Base-by-base conservation (phyloP, 805 yeast genomes). In the Candida nanaspora region DNA sequence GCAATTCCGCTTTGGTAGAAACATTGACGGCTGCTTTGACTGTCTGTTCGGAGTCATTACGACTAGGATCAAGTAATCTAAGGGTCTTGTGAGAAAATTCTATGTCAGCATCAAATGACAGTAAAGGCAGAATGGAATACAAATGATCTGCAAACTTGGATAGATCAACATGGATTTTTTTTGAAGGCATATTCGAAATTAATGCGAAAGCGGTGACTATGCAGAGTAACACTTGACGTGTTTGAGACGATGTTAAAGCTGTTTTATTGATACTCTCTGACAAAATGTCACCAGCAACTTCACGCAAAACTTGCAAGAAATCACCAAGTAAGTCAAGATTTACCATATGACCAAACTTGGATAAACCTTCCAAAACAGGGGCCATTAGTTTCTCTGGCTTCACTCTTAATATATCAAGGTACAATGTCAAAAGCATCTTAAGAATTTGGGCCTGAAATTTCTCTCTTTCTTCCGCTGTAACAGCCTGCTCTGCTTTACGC, bases 241-340 rank as follows among this genome's bases (percentile, higher is more conserved):
- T 69, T 48, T 78, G 78, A 38, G 56, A 58, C 35, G 70, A 52
- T 35, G 71, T 64, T 15, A 68, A 59, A 30, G 61, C 46, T 3
- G 67, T 54, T 42, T 74, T 71, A 8, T 70, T 74, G 2, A 58
- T 65, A n/a, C 68, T 51, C 16, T 67, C 69, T 32, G 66, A 62
- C 47, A 63, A 63, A 39, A 53, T 56, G 41, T 74, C 85, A 30
- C 54, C 61, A 20, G 87, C 76, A 20, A 89, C 74, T 60, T 93
- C 98, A 49, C 89, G 72, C 59, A 93, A 70, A 7, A 89, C 96
- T 56, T 83, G 94, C 39, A 93, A 68, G 62, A 93, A 80, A 58
- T 93, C 98, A 21, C 98, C 98, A 50, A 93, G 72, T 35, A 93
- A 68, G 49, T 93, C 98, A 42, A 91, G 78, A 56, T 93, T 93